Evolutionary conservation across 176 grass and related monocot genomes (phyloP).

Genomic region (Lolium rigidum): DNA sequence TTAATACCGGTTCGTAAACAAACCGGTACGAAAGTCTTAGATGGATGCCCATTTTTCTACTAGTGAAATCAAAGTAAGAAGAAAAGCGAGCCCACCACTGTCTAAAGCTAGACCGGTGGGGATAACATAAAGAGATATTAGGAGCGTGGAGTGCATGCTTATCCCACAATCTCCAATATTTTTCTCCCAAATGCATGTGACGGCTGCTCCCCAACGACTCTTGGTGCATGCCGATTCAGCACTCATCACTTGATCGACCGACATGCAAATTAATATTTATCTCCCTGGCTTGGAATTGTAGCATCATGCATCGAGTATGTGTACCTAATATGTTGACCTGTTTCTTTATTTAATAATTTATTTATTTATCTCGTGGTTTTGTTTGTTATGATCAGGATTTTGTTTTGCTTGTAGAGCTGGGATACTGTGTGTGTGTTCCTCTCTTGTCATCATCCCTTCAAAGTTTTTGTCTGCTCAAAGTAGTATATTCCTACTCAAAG

Average conservation of each 20-base stretch:
- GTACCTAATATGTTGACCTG: conserved; percentile 21
- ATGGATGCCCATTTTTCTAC: too few species aligned
- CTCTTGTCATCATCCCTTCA: conserved; percentile 24
- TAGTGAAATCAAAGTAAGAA: too few species aligned
- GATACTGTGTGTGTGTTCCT: background rate
- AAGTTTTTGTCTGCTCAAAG: conserved; percentile 18
- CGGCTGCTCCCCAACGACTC: background rate
- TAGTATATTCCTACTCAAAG: background rate
- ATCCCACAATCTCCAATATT: conserved; percentile 39
- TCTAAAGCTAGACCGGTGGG: background rate
- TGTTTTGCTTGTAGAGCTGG: background rate
- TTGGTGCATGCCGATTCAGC: conserved; percentile 54
- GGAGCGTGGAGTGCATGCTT: conserved; percentile 52
- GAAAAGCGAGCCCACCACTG: background rate
- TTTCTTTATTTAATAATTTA: background rate
- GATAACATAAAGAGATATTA: conserved; percentile 43
- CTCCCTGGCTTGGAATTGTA: background rate
- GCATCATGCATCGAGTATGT: background rate
- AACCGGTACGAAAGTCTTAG: too few species aligned
- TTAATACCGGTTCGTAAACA: too few species aligned
- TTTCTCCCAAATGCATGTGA: background rate
- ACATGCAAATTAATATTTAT: background rate
- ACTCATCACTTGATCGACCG: background rate
- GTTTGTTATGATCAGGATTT: background rate
- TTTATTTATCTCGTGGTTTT: background rate